Percentiles rank a stretch among this genome's conserved stretches.
phyloP scores from a whole-genome alignment of 2,329 filamentous ascomycete species.

The Aspergillus jensenii region DNA sequence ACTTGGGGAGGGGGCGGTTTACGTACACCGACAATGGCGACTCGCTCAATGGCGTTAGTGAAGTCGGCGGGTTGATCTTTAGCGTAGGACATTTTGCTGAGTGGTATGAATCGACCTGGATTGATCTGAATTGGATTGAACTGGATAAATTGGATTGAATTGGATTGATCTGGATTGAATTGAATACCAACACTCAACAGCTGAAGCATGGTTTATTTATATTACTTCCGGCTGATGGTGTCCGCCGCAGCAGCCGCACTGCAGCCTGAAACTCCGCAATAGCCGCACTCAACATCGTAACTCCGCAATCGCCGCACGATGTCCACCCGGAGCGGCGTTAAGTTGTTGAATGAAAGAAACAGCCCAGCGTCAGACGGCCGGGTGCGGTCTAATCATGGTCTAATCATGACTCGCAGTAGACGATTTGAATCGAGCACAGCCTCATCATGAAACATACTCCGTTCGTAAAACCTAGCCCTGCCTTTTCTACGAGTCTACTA shows the following conservation, averaged over 20 bases:
- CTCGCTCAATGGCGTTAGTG: constrained; percentile 35
- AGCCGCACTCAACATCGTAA: constrained; percentile 15
- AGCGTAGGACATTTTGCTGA: constrained; percentile 24
- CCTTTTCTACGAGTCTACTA: neutral
- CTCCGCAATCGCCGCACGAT: neutral
- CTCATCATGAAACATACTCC: neutral
- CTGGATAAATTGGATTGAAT: constrained; percentile 1
- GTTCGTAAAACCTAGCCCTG: neutral
- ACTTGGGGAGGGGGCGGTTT: constrained; percentile 14
- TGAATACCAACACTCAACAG: constrained; percentile 8
- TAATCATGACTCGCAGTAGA: too few species aligned
- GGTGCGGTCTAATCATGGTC: too few species aligned
- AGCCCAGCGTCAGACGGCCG: too few species aligned
- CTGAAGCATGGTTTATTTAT: constrained; percentile 6
- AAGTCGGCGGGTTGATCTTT: constrained; percentile 24
- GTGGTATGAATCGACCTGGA: neutral
- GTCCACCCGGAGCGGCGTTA: too few species aligned
- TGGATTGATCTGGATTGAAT: constrained; percentile 5
- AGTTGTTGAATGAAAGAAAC: too few species aligned
- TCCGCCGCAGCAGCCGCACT: too few species aligned
- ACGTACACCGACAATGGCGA: constrained; percentile 44
- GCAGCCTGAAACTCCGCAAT: constrained; percentile 15
- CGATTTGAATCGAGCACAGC: neutral
- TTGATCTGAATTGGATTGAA: constrained; percentile 3
- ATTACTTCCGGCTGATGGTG: neutral